These are phyloP conservation scores for Flaveria sonorensis DNA, from an alignment of 129 eudicot species.

Conservation along the genomic window DNA sequence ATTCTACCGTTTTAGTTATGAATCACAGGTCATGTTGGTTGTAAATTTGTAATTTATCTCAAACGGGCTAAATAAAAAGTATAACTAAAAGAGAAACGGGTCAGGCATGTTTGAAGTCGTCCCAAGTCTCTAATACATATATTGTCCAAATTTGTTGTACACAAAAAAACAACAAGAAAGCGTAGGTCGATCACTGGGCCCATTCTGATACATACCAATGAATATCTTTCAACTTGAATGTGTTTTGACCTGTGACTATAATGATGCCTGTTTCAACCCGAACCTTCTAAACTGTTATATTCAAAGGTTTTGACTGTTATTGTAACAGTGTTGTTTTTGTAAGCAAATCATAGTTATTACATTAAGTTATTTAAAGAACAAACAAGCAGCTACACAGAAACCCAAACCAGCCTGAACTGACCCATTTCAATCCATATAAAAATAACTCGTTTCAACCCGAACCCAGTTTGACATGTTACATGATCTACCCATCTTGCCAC, in stretches of 20 bases:
- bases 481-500: not conserved
- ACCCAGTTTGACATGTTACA: not conserved
- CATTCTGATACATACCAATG: not conserved
- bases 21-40: not conserved
- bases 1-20: not conserved
- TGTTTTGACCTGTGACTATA: not conserved
- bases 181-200: too few species aligned
- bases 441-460: not conserved
- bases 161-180: too few species aligned
- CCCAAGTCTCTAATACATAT: not conserved
- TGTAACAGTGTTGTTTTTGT: too few species aligned
- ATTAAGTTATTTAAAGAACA: not conserved
- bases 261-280: not conserved
- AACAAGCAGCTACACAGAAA: not conserved
- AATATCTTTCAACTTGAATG: too few species aligned
- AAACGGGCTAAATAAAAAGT: not conserved
- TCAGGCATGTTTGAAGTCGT: not conserved
- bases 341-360: not conserved
- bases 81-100: not conserved
- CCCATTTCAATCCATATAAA: not conserved
- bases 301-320: not conserved
- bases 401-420: not conserved
- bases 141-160: not conserved
- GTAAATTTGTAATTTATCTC: not conserved
- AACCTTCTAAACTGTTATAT: not conserved